These are phyloP conservation scores for Saturnispora dispora DNA, from an alignment of 805 yeast species.

Conservation along the genomic window DNA sequence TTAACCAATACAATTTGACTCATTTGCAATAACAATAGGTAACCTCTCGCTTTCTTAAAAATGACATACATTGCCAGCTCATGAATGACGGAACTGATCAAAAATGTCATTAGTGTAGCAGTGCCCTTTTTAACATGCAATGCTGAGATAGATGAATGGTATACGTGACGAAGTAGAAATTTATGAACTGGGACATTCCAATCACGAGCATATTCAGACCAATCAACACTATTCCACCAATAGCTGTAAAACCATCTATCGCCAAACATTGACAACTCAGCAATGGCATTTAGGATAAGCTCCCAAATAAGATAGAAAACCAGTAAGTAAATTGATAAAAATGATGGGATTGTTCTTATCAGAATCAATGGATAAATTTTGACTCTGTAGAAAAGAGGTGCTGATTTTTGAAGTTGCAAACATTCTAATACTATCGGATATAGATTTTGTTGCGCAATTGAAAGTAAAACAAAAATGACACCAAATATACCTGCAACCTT, in stretches of 20 bases:
- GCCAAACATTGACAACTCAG: slow-evolving; percentile 78
- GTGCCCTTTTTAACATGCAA: slow-evolving; percentile 51
- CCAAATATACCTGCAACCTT: slow-evolving; percentile 82
- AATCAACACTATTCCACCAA: slow-evolving; percentile 95
- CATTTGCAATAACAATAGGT: slow-evolving; percentile 75
- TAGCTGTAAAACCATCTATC: slow-evolving; percentile 91
- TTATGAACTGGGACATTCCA: slow-evolving; percentile 95
- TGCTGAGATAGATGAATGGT: slow-evolving; percentile 79
- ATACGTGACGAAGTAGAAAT: slow-evolving; percentile 85
- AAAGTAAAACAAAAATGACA: slow-evolving; percentile 70
- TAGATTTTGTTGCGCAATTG: slow-evolving; percentile 58
- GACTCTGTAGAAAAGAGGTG: slow-evolving; percentile 39
- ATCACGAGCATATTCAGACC: slow-evolving; percentile 87
- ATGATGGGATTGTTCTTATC: slow-evolving; percentile 71
- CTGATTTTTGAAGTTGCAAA: slow-evolving; percentile 35
- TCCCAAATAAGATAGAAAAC: slow-evolving; percentile 94
- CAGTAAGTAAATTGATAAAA: slow-evolving; percentile 63
- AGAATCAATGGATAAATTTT: slow-evolving; percentile 47
- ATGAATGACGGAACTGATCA: slow-evolving; percentile 75
- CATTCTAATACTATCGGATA: slow-evolving; percentile 67
- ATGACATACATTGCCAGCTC: slow-evolving; percentile 89
- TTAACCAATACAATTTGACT: slow-evolving; percentile 73
- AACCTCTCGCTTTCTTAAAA: slow-evolving; percentile 72
- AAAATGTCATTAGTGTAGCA: slow-evolving; percentile 73
- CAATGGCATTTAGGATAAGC: slow-evolving; percentile 79